phyloP scores from a whole-genome alignment of 2,329 filamentous ascomycete genomes.

The Exophiala sp. region DNA sequence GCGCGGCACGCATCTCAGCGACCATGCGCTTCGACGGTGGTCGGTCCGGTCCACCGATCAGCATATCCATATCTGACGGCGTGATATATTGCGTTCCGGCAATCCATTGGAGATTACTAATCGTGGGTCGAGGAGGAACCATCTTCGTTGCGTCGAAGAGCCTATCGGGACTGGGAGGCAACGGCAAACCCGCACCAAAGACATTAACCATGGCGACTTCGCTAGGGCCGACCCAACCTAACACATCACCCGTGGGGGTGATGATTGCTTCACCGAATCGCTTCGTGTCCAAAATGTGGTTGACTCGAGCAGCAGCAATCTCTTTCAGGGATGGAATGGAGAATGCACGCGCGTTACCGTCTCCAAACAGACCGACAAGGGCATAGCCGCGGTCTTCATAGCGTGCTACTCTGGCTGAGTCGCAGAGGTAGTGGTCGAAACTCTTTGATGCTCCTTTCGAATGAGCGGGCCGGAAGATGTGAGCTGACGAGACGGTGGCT shows the following conservation, averaged over 20 bases:
- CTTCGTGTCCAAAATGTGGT: constrained; percentile 63
- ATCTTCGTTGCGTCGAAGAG: constrained; percentile 70
- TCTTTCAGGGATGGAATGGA: constrained; percentile 85
- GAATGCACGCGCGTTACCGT: constrained; percentile 71
- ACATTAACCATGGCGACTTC: constrained; percentile 77
- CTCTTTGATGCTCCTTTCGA: constrained; percentile 87
- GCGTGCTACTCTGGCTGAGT: constrained; percentile 70
- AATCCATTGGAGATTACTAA: constrained; percentile 94
- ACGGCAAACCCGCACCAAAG: constrained; percentile 66
- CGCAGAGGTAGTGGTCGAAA: constrained; percentile 77
- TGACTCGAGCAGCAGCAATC: constrained; percentile 61
- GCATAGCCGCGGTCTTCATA: constrained; percentile 70
- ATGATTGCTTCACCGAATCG: constrained; percentile 66
- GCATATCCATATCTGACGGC: constrained; percentile 75
- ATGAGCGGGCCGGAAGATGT: constrained; percentile 78
- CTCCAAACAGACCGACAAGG: constrained; percentile 77
- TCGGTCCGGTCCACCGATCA: constrained; percentile 83
- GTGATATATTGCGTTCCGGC: constrained; percentile 89
- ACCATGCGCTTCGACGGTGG: constrained; percentile 86
- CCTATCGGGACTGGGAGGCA: constrained; percentile 61
- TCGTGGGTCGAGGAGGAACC: constrained; percentile 77
- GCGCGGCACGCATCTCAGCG: constrained; percentile 70
- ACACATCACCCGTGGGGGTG: constrained; percentile 70
- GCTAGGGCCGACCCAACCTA: constrained; percentile 83
- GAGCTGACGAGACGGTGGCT: constrained; percentile 66